A percentile compares a stretch with the other conserved stretches of the same genome.
Evolutionary conservation across 2,329 filamentous ascomycete species (phyloP).

Genomic region (Truncatella angustata): DNA sequence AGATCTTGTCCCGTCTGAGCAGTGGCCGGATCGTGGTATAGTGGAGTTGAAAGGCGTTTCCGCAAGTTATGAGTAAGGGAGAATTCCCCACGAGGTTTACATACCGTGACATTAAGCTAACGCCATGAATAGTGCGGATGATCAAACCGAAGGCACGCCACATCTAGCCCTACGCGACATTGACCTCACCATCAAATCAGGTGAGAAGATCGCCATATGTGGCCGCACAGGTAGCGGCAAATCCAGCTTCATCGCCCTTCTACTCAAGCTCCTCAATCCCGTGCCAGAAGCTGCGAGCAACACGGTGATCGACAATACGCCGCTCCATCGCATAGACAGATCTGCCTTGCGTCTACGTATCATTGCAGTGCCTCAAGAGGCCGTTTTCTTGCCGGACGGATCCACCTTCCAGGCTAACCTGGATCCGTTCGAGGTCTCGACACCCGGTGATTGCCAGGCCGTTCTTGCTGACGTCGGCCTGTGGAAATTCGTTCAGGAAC

Average conservation of each 20-base stretch:
- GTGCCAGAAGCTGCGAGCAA: slow-evolving; percentile 16
- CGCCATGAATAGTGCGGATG: background rate
- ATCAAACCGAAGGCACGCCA: slow-evolving; percentile 6
- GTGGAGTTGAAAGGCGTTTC: slow-evolving; percentile 23
- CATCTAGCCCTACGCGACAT: slow-evolving; percentile 27
- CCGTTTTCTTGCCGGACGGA: slow-evolving; percentile 38
- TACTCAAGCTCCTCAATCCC: slow-evolving; percentile 38
- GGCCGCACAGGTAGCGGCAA: slow-evolving; percentile 38
- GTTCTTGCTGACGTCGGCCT: slow-evolving; percentile 23
- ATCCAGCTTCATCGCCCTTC: slow-evolving; percentile 35
- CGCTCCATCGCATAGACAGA: slow-evolving; percentile 30
- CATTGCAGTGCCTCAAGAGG: slow-evolving; percentile 41
- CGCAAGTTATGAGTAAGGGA: slow-evolving; percentile 20
- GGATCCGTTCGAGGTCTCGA: slow-evolving; percentile 25
- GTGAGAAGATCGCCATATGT: slow-evolving; percentile 32
- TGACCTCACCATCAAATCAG: slow-evolving; percentile 23
- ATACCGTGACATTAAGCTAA: background rate
- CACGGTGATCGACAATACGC: slow-evolving; percentile 33
- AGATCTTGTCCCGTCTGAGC: slow-evolving; percentile 20
- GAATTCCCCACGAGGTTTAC: background rate
- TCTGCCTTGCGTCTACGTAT: slow-evolving; percentile 34
- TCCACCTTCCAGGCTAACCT: slow-evolving; percentile 31
- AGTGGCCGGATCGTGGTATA: slow-evolving; percentile 26
- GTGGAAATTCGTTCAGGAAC: slow-evolving; percentile 18
- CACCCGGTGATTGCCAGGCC: slow-evolving; percentile 16